Base-by-base conservation (phyloP, 208 protist species). In the Crithidia fasciculata region DNA sequence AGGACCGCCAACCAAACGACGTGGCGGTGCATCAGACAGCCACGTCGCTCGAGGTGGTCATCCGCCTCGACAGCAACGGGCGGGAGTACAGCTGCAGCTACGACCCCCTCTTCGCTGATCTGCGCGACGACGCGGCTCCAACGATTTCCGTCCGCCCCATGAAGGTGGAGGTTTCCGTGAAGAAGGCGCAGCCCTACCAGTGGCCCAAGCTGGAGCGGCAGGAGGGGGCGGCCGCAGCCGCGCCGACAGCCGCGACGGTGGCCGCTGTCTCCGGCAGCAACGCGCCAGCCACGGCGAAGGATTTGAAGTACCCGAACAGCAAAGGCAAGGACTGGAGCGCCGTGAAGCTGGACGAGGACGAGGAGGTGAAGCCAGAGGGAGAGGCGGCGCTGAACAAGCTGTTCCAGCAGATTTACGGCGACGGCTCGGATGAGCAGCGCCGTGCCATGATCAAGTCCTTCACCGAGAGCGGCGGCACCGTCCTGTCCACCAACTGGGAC, bases 371-470 rank as follows among this genome's bases (percentile, higher is more conserved):
- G 80, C 90, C 87, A 16, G 88, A 98, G 68, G 95, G 94, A 19
- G 94, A 97, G 36, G 87, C 82, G 36, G 95, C 97, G 39, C 83
- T 98, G 16, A 95, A 98, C 55, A 80, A 89, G 36, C 85, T 98
- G 5, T 98, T 98, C 72, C 79, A 98, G 82, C 78, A 98, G 71
- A 98, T 98, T 71, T 98, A 98, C 81, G 84, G 91, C 52, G 82
- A 97, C 68, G 96, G 90, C 60, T 85, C 87, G 8, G 92, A 96
- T 56, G 94, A 97, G 69, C 91, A 95, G 72, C 86, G 91, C 15
- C 84, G 88, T 6, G 97, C 97, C 15, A 98, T 98, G 97, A 97
- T 97, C 69, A 98, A 98, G 72, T 98, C 95, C 9, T 98, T 98
- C 73, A 76, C 87, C n/a, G 96, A 99, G 77, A 96, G 88, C 76